Evolutionary conservation across 140 eudicot species (phyloP), one percentile per base, ranked within the genome.

Genomic region (Ambrosia hybrid): DNA sequence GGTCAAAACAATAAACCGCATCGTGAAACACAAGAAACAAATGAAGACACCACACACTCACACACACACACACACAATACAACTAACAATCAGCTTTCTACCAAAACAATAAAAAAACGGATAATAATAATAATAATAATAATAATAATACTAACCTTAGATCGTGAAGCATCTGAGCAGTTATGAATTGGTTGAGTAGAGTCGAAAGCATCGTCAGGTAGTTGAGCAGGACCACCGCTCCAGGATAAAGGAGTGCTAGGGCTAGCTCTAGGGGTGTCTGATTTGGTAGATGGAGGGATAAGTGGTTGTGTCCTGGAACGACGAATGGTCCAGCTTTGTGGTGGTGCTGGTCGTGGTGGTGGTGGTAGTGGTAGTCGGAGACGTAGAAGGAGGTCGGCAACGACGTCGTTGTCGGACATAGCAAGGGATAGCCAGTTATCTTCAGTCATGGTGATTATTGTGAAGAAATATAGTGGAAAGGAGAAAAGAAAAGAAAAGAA

Each of bases 191-290:
- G 26, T 21, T 21, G 26, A 0, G 26, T 21, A 21, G 26, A 21
- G 26, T 21, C 46, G 5, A 41, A 6, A 41, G 46, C 4, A 4
- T 3, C 5, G 46, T 41, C 7, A 41, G 5, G 7, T 41, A 41
- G 5, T 6, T 41, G 4, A 13, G 76, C 43, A n/a, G 76, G 38
- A 2, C 72, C 72, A 41, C 74, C 78, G 64, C 64, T 72, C 75
- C 83, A 78, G 6, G 79, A 73, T 4, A 78, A 67, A 7, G 79
- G 83, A 8, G 83, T 78, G 71, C 57, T 78, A 38, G 83, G 83
- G 68, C 83, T 78, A 37, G 78, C 74, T 34, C 75, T 37, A 30
- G 79, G 75, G 0, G 83, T 36, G 5, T 78, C 78, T 12, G 75
- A 66, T 78, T 78, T 78, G 68, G 36, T 61, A 52, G 76, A 51